Base-by-base conservation (phyloP, 2,329 filamentous ascomycete genomes). In the Sporothrix brasiliensis region DNA sequence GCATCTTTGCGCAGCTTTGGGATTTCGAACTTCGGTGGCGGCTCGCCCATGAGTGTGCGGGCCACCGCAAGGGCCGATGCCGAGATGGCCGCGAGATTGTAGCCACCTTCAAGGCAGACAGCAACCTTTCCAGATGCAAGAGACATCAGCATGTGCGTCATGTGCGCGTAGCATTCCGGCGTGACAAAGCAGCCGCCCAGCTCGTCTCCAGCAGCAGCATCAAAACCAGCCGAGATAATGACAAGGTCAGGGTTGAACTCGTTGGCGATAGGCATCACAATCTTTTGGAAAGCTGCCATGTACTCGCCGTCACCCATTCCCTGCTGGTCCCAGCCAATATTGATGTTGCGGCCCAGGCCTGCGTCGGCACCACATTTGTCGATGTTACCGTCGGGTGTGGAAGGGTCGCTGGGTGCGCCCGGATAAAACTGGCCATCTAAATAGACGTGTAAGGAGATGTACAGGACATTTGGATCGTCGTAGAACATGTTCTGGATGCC, bases 91-190 rank as follows among this genome's bases (percentile, higher is more conserved):
- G 89, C 84, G 30, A 99, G 87, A 76, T 98, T 98, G 80, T 99
- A 99, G 10, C 95, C 95, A 27, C 95, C 95, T 81, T 99, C 95
- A 2, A 99, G 85, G 77, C 94, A 97, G 10, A 97, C 94, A 2
- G 92, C 92, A 16, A 99, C 86, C 77, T 94, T 97, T 39, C 95
- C 95, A 58, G 89, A 86, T 0, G 95, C 94, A 24, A 99, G 84
- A 2, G 92, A 93, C 94, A 97, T 98, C 63, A 99, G 87, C 94
- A 98, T 97, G 78, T 97, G 93, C 19, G 95, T 98, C 95, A 99
- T 98, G 77, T 99, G 94, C 16, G 94, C 92, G 78, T 98, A 99
- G 77, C 95, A 97, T 4, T 89, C 82, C 0, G 95, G 95, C 0
- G 93, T 91, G 5, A 99, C 95, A 77, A 93, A 94, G 78, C 95